Conservation (phyloP, 345 rosid genomes). For the Microthlaspi erraticum region DNA sequence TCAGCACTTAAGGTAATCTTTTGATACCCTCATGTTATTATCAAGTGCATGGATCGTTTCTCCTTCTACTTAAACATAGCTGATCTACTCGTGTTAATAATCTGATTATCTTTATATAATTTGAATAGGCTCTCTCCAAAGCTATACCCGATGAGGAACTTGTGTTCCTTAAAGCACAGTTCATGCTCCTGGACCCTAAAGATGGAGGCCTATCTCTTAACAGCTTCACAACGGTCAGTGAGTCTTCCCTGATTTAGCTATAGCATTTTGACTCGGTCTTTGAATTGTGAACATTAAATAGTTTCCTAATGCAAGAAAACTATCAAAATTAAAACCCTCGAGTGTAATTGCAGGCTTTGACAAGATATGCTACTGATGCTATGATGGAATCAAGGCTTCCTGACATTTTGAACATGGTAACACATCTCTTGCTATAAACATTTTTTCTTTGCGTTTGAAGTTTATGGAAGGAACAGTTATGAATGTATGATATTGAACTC, state of each 20-base stretch:
- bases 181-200: conserved; percentile 77
- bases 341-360: conserved; percentile 65
- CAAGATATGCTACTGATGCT: conserved; percentile 72
- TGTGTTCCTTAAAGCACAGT: conserved; percentile 77
- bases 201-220: conserved; percentile 77
- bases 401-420: conserved; percentile 74
- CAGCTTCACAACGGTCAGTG: conserved; percentile 72
- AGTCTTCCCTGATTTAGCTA: conserved; percentile 27
- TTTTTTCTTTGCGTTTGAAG: conserved; percentile 5
- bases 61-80: neutral
- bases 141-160: conserved; percentile 88
- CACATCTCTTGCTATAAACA: conserved; percentile 16
- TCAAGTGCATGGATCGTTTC: conserved; percentile 10
- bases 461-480: conserved; percentile 9
- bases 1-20: conserved; percentile 80
- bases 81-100: conserved; percentile 1
- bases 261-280: neutral
- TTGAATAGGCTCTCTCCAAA: conserved; percentile 84
- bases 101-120: no score
- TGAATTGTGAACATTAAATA: conserved; percentile 12
- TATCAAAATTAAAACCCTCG: neutral
- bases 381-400: conserved; percentile 82
- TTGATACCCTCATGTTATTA: conserved; percentile 14
- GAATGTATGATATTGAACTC: conserved; percentile 1
- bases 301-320: neutral